These are phyloP conservation scores for Alnus rubra DNA, from an alignment of 306 rosid species.

Conservation along the genomic window DNA sequence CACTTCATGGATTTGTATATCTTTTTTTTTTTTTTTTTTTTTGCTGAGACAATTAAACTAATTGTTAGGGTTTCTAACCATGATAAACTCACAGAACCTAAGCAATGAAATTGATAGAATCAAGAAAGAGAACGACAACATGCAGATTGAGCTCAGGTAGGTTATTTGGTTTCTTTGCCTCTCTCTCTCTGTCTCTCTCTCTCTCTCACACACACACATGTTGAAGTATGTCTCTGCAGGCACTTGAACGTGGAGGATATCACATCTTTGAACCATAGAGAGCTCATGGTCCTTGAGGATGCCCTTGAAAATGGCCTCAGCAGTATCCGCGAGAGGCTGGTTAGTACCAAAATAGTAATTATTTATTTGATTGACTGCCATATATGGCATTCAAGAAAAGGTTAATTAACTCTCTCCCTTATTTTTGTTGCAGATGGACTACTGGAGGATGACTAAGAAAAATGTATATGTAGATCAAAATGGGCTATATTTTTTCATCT, in stretches of 20 bases:
- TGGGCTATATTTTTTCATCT: not conserved
- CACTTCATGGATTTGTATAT: not conserved
- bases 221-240: conserved; percentile 36
- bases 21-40: not conserved
- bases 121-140: conserved; percentile 87
- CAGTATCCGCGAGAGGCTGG: conserved; percentile 61
- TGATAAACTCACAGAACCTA: conserved; percentile 58
- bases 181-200: conserved; percentile 1
- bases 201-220: too few relatives aligned
- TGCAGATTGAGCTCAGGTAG: conserved; percentile 85
- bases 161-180: not conserved
- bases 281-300: conserved; percentile 63
- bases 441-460: too few relatives aligned
- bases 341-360: conserved; percentile 1
- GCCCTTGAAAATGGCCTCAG: conserved; percentile 75
- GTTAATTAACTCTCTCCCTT: too few relatives aligned
- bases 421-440: too few relatives aligned
- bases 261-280: conserved; percentile 60
- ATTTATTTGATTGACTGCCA: too few relatives aligned
- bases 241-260: conserved; percentile 90
- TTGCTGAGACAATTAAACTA: not conserved
- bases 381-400: too few relatives aligned
- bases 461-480: too few relatives aligned
- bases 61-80: conserved; percentile 16
- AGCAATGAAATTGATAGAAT: conserved; percentile 76